Percentiles rank a stretch among this genome's conserved stretches.
Evolutionary conservation across 768 basidiomycete species (phyloP).

Genomic region (Tricholoma sp.): DNA sequence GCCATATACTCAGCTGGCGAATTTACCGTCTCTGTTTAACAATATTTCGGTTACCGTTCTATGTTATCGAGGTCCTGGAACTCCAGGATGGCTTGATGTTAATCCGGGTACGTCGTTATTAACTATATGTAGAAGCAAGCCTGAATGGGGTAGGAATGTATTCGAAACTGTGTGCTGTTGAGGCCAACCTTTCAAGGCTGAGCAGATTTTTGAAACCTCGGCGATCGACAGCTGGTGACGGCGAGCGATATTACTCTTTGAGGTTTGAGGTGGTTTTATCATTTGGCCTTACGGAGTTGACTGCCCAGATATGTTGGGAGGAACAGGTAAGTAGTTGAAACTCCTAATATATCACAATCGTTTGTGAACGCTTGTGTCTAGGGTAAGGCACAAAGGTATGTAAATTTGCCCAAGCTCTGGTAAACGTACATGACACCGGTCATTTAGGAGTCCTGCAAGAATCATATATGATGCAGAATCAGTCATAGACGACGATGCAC

Average conservation of each 20-base stretch:
- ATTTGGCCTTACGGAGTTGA: constrained; percentile 51
- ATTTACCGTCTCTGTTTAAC: neutral
- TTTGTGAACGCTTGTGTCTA: constrained; percentile 8
- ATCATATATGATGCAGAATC: constrained; percentile 9
- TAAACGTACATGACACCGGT: neutral
- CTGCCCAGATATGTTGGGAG: constrained; percentile 46
- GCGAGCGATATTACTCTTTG: constrained; percentile 21
- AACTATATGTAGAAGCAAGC: neutral
- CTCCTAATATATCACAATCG: neutral
- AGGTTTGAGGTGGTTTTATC: constrained; percentile 38
- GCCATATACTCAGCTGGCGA: constrained; percentile 1
- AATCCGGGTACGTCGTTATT: neutral
- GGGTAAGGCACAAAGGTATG: constrained; percentile 33
- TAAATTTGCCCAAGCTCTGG: neutral
- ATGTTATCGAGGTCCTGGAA: neutral
- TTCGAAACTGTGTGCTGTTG: neutral
- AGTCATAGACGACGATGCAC: neutral
- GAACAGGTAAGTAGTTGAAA: constrained; percentile 34
- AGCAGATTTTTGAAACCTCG: neutral
- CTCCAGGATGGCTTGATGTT: neutral
- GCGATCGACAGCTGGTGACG: neutral
- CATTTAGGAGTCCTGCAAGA: constrained; percentile 6
- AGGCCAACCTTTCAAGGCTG: neutral
- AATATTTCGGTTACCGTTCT: neutral
- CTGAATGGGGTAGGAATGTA: neutral